Evolutionary conservation across 148 eudicot species (phyloP), one percentile per base, ranked within the genome.

Genomic region (Nepenthes gracilis): DNA sequence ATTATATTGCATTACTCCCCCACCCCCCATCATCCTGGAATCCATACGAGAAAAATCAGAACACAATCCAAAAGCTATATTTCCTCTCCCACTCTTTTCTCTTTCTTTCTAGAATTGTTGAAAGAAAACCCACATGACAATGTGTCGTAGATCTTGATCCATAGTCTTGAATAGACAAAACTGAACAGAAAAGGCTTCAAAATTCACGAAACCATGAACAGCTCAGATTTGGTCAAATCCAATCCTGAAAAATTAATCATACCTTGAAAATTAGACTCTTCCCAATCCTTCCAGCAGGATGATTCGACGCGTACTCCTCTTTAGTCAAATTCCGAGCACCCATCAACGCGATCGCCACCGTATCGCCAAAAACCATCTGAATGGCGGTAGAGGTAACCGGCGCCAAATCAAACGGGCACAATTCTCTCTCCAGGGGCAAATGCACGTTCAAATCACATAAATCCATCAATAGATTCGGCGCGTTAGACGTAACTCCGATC

Each of bases 291-390:
- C 97, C 97, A 58, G 97, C 97, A 1, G 97, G 99, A 61, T 94
- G 95, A 72, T 94, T 94, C 9, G 90, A 74, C 1, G 99, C 97
- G 51, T 94, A 94, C 71, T 83, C 84, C 34, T 94, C 84, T 71
- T 59, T 83, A 1, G 68, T 94, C 85, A 94, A 80, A 65, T 75
- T 81, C 78, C 84, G 79, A 1, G 97, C 97, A 13, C 72, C 77
- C 97, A 94, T 94, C 73, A 94, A 66, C 2, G 95, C 97, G 38
- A 94, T 77, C 2, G 99, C 95, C 49, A 94, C 97, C 0, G 97
- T 94, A 53, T 90, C 96, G 51, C 99, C 97, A 54, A 94, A 94
- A 43, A 94, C 95, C 99, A 89, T 94, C 83, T 94, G 99, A 56
- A 94, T 94, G n/a, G 99, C 95, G 1, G 97, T 89, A 0, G 97